Evolutionary conservation across 352 stramenopile genomes (phyloP), one percentile per base, ranked within the genome.

Genomic region (Achlya hypogyna): DNA sequence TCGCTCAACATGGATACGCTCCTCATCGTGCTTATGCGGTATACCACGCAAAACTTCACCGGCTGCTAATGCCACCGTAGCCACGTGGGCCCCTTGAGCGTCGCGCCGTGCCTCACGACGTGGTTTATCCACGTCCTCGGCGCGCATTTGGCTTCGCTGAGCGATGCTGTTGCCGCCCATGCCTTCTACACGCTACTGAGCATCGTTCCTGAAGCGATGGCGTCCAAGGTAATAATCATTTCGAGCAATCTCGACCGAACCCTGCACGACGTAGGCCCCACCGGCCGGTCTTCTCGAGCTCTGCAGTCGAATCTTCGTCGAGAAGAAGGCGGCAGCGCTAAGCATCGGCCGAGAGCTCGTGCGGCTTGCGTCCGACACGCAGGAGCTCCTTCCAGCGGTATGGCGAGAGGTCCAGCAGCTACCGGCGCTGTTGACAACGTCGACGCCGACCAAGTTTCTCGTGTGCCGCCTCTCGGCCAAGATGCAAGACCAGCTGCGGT

Each of bases 401-500:
- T 69, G 91, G 38, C 75, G 82, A 22, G 86, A 76, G 42, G 81
- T 90, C 10, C 78, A 45, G 6, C 38, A 45, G 2, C 38, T 45
- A 3, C 77, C 1, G 81, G 92, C 62, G 72, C 66, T 53, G 47
- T 56, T 43, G 62, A 69, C 29, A 74, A 82, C 43, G 70, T 77
- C 79, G 25, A 92, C 85, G 4, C 85, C 83, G 60, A 73, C 81
- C 0, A 90, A 82, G 63, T 92, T 88, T 56, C 72, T 94, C 14
- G 83, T 84, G 8, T 91, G 88, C 27, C 82, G 85, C 8, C 73
- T 94, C 53, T 88, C 84, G 22, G 82, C 84, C 9, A 94, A 89
- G 68, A 92, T 94, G 83, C 83, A 94, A 62, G 85, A 94, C 56
- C 78, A 90, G 29, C 64, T 94, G 8, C 71, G 91, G 10, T 94